Percentiles rank a stretch among this genome's conserved stretches.
phyloP scores from a whole-genome alignment of 106 monocot species.

The Dendrobium officinale region DNA sequence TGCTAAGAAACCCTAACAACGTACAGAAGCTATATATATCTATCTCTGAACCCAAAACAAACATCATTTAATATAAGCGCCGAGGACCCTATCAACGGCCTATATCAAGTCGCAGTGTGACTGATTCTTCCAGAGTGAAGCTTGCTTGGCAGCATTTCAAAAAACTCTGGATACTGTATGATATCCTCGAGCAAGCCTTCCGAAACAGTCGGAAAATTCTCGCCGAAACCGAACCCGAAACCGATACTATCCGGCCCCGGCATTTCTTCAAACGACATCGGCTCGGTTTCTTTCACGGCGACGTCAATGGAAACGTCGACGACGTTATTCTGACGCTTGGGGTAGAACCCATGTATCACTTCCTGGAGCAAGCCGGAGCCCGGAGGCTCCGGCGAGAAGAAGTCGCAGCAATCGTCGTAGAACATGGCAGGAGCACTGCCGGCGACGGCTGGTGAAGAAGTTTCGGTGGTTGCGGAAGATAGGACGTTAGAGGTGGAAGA shows the following conservation, averaged over 20 bases:
- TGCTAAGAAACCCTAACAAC: not conserved
- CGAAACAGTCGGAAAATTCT: constrained; percentile 29
- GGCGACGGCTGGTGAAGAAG: not conserved
- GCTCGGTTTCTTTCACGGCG: not conserved
- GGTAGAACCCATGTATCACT: constrained; percentile 42
- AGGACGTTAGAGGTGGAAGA: too few species aligned
- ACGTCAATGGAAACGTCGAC: not conserved
- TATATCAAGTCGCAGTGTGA: not conserved
- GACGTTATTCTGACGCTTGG: not conserved
- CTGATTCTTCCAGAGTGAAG: not conserved
- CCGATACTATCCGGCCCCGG: not conserved
- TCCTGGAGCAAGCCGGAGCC: constrained; percentile 59
- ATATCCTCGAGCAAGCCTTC: constrained; percentile 55
- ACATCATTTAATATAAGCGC: not conserved
- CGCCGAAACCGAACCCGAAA: not conserved
- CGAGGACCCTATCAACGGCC: not conserved
- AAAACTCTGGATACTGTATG: constrained; percentile 51
- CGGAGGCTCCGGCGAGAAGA: constrained; percentile 27
- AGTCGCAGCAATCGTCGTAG: not conserved
- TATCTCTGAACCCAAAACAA: not conserved
- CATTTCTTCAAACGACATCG: not conserved
- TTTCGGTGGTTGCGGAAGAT: not conserved
- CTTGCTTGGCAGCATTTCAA: constrained; percentile 30
- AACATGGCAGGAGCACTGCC: not conserved
- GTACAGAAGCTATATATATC: not conserved